phyloP scores from a whole-genome alignment of 2,329 filamentous ascomycete genomes.

The Chaetomium strumarium region DNA sequence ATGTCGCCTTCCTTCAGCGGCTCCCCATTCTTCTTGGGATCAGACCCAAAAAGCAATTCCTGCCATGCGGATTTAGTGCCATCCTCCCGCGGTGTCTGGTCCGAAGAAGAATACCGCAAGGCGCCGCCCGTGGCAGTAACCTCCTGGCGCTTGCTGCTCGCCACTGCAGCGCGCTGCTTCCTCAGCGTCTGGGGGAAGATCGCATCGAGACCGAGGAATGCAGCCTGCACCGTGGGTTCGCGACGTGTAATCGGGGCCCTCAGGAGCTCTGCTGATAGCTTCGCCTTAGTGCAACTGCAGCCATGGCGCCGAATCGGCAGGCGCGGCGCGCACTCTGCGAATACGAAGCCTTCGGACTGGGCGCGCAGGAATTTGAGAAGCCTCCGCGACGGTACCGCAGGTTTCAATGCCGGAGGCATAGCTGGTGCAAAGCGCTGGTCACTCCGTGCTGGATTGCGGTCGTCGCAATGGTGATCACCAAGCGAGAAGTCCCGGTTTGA shows the following conservation, averaged over 20 bases:
- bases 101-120: constrained; percentile 27
- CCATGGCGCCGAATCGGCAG: constrained; percentile 16
- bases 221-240: constrained; percentile 18
- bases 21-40: constrained; percentile 30
- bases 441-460: constrained; percentile 1
- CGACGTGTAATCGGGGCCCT: constrained; percentile 4
- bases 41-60: constrained; percentile 43
- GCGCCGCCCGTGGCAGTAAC: constrained; percentile 10
- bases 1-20: constrained; percentile 22
- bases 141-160: constrained; percentile 4
- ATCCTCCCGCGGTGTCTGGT: constrained; percentile 20
- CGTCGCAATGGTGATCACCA: neutral
- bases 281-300: constrained; percentile 11
- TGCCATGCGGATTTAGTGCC: constrained; percentile 36
- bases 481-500: neutral
- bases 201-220: constrained; percentile 21
- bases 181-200: constrained; percentile 26
- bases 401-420: constrained; percentile 42
- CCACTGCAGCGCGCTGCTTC: constrained; percentile 18
- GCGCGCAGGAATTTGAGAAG: constrained; percentile 68
- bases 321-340: constrained; percentile 14
- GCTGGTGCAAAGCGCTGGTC: constrained; percentile 18
- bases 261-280: constrained; percentile 15
- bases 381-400: constrained; percentile 45
- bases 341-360: constrained; percentile 54